Percentiles rank a stretch among this genome's conserved stretches.
Evolutionary conservation across 2,329 filamentous ascomycete species (phyloP).

Genomic region (Verticillium zaregamsianum): DNA sequence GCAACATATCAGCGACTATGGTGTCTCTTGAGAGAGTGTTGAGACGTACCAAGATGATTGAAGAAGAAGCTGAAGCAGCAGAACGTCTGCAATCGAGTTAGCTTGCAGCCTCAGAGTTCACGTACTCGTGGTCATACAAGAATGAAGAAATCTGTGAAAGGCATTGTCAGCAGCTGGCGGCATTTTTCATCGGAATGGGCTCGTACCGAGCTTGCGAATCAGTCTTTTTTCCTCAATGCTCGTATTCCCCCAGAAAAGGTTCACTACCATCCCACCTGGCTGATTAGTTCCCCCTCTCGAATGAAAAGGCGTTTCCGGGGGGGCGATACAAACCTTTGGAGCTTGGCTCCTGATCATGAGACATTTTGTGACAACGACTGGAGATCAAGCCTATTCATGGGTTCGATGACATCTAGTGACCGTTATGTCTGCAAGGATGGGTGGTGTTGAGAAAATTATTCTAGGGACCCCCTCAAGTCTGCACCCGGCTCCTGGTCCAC

Average conservation of each 20-base stretch:
- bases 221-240: constrained; percentile 20
- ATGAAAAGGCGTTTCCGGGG: too few species aligned
- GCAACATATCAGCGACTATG: background rate
- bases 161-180: background rate
- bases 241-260: background rate
- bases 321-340: too few species aligned
- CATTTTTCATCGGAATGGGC: background rate
- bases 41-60: constrained; percentile 28
- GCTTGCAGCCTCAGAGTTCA: background rate
- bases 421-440: too few species aligned
- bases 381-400: too few species aligned
- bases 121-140: constrained; percentile 13
- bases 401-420: too few species aligned
- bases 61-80: constrained; percentile 29
- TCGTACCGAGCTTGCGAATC: constrained; percentile 21
- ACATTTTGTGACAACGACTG: too few species aligned
- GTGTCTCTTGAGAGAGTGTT: background rate
- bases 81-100: constrained; percentile 19
- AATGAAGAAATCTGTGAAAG: constrained; percentile 23
- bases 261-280: background rate
- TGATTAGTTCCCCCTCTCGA: too few species aligned
- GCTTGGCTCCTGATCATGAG: too few species aligned
- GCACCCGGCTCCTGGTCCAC: too few species aligned
- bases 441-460: too few species aligned
- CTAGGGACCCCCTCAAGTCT: too few species aligned